Evolutionary conservation across 1,284 basidiomycete genomes (phyloP).

Genomic region (Dichomitus squalens): DNA sequence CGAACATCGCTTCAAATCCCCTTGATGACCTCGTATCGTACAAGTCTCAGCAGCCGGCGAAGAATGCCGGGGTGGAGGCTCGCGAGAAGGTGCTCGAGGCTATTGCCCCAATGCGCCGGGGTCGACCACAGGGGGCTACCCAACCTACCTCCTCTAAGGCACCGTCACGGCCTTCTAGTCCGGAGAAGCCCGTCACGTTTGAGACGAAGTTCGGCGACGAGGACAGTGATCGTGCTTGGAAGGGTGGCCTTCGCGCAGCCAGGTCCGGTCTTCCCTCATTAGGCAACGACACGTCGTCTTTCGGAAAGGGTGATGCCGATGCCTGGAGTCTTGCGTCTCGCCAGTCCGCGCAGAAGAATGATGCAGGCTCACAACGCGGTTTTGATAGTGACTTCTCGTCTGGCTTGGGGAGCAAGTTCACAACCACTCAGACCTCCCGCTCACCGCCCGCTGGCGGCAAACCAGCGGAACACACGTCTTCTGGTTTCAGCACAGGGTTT

Average conservation of each 20-base stretch:
- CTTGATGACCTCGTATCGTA: conserved; percentile 47
- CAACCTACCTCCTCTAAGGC: conserved; percentile 26
- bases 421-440: conserved; percentile 6
- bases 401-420: conserved; percentile 42
- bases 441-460: conserved; percentile 3
- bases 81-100: conserved; percentile 76
- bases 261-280: conserved; percentile 38
- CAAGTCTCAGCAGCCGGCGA: conserved; percentile 33
- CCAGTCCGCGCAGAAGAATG: conserved; percentile 25
- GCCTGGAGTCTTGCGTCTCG: conserved; percentile 48
- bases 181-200: conserved; percentile 41
- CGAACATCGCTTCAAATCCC: conserved; percentile 36
- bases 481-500: conserved; percentile 41
- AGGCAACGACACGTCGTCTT: conserved; percentile 29
- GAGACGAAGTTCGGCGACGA: conserved; percentile 44
- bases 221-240: conserved; percentile 56
- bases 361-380: conserved; percentile 25
- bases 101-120: conserved; percentile 77
- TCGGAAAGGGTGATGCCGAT: conserved; percentile 35
- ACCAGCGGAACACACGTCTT: conserved; percentile 5
- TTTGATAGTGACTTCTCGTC: conserved; percentile 34
- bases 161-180: conserved; percentile 42
- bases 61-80: conserved; percentile 60
- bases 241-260: conserved; percentile 36
- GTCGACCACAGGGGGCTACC: conserved; percentile 48